Percentiles rank a stretch among this genome's conserved stretches.
These are phyloP conservation scores for Thraustochytrium striatum DNA, from an alignment of 352 stramenopile genomes.

Conservation along the genomic window DNA sequence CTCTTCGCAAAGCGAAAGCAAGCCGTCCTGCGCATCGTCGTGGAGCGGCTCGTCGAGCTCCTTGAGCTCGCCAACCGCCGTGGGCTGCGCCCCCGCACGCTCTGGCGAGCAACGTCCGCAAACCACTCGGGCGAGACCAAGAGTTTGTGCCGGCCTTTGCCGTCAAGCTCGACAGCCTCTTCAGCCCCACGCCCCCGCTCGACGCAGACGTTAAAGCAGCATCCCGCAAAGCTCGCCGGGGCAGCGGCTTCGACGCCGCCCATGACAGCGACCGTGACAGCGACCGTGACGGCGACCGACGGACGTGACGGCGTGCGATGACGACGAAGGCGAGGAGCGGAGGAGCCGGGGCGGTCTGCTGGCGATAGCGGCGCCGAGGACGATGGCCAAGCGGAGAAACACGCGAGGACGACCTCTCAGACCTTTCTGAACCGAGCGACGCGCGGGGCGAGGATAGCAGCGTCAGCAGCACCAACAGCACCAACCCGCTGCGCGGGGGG, in stretches of 20 bases:
- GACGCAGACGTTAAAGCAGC: no score
- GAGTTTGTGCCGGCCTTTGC: slow-evolving; percentile 2
- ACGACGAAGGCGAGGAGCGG: not conserved
- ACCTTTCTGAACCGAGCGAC: not conserved
- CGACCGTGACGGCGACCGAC: not conserved
- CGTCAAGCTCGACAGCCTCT: not conserved
- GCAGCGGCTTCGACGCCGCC: not conserved
- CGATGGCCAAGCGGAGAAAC: not conserved
- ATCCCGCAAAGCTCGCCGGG: no score
- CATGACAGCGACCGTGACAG: not conserved
- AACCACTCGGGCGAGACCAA: slow-evolving; percentile 1
- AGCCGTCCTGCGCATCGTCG: slow-evolving; percentile 10
- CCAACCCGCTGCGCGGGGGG: no score
- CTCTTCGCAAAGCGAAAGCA: not conserved
- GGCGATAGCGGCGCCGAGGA: not conserved
- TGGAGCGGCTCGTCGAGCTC: not conserved
- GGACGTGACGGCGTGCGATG: not conserved
- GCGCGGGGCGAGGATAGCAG: no score
- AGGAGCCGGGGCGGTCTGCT: not conserved
- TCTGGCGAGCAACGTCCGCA: not conserved
- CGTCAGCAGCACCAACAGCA: no score
- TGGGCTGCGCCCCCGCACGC: not conserved
- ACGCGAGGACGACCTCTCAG: not conserved
- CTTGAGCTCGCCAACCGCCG: not conserved
- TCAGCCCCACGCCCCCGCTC: not conserved